phyloP scores from a whole-genome alignment of 768 basidiomycete genomes.

The Boletus huronensis region DNA sequence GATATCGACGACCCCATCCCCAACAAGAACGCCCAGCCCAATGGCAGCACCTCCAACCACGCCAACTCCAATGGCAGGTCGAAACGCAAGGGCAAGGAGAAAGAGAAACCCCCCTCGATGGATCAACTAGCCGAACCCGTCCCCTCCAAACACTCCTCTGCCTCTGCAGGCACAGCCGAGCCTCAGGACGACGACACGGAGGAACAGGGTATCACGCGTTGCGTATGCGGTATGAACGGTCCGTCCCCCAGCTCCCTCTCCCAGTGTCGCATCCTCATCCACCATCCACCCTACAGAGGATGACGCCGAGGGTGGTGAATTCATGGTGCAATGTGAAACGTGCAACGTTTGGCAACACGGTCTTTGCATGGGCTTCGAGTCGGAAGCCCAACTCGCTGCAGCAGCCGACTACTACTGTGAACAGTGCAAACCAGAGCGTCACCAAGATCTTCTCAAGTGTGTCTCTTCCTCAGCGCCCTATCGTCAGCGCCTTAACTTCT shows the following conservation, averaged over 20 bases:
- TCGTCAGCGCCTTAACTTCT: slow-evolving; percentile 16
- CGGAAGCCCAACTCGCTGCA: slow-evolving; percentile 68
- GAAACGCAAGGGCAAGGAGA: slow-evolving; percentile 67
- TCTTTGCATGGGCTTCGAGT: slow-evolving; percentile 89
- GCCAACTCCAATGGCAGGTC: slow-evolving; percentile 37
- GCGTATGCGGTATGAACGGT: slow-evolving; percentile 83
- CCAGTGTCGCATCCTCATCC: slow-evolving; percentile 22
- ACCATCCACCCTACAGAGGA: slow-evolving; percentile 48
- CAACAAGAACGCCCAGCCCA: slow-evolving; percentile 42
- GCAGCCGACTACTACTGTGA: slow-evolving; percentile 93
- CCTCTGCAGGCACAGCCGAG: slow-evolving; percentile 34
- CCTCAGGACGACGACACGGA: slow-evolving; percentile 46
- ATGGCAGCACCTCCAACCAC: slow-evolving; percentile 31
- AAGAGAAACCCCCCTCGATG: slow-evolving; percentile 45
- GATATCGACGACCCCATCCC: slow-evolving; percentile 58
- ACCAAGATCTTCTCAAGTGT: slow-evolving; percentile 77
- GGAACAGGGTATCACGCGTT: slow-evolving; percentile 66
- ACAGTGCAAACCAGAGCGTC: slow-evolving; percentile 83
- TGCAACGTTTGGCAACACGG: slow-evolving; percentile 99
- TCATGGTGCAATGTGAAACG: slow-evolving; percentile 96
- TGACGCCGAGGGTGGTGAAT: slow-evolving; percentile 82
- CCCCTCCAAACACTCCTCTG: slow-evolving; percentile 29
- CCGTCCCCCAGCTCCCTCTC: slow-evolving; percentile 28
- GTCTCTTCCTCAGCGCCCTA: slow-evolving; percentile 30
- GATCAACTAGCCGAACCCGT: slow-evolving; percentile 30